Conservation (phyloP, 73 alveolate species). For the Paramecium sexaurelia region DNA sequence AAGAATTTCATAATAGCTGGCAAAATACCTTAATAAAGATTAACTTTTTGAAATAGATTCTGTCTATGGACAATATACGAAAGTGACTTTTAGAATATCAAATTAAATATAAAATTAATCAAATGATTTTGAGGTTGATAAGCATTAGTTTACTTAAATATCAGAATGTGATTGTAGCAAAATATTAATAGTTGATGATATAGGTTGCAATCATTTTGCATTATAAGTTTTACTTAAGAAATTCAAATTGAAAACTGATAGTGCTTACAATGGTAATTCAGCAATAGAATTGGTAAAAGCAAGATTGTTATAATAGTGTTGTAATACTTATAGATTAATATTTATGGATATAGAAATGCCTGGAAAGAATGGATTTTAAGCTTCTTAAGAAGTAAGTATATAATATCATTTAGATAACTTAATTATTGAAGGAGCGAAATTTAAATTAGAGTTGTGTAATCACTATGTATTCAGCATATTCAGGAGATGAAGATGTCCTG, state of each 20-base stretch:
- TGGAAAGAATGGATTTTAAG: constrained; percentile 9
- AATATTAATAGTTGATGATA: constrained; percentile 32
- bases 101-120: background rate
- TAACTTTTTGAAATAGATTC: background rate
- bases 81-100: background rate
- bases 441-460: background rate
- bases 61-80: background rate
- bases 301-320: background rate
- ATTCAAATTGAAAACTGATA: background rate
- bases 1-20: background rate
- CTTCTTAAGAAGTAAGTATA: constrained; percentile 5
- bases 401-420: background rate
- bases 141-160: background rate
- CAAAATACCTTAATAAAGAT: background rate
- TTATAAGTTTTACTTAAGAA: background rate
- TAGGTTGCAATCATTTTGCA: constrained; percentile 31
- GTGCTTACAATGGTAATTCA: constrained; percentile 31
- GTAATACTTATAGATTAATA: background rate
- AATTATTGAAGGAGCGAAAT: background rate
- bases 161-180: background rate
- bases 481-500: background rate
- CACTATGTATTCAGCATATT: background rate
- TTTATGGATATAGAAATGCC: constrained; percentile 58
- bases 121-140: background rate
- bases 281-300: background rate